Evolutionary conservation across 768 basidiomycete genomes (phyloP).

Genomic region (Tulasnella sp.): DNA sequence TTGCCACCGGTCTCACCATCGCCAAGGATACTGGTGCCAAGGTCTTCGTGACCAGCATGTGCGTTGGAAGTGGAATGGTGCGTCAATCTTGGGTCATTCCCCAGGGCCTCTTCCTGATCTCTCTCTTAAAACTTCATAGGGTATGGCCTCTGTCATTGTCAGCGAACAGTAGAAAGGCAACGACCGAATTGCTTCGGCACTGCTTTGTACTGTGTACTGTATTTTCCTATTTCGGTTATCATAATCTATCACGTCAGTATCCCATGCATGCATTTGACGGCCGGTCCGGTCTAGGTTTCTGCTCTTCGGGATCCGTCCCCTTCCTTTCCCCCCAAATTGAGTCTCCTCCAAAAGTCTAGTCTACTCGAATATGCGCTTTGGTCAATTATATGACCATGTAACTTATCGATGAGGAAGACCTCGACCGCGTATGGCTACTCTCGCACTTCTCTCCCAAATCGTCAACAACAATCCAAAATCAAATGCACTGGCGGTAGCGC

Average conservation of each 20-base stretch:
- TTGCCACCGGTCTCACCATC: conserved; percentile 68
- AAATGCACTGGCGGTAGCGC: no score
- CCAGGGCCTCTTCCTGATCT: not conserved
- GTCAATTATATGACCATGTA: no score
- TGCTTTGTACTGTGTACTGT: not conserved
- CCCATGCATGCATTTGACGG: no score
- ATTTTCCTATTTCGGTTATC: not conserved
- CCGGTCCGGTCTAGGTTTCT: no score
- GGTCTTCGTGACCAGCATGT: conserved; percentile 86
- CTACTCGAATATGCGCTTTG: no score
- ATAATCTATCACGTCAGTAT: not conserved
- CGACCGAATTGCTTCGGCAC: not conserved
- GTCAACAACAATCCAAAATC: no score
- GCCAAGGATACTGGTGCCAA: conserved; percentile 65
- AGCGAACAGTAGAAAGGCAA: conserved; percentile 50
- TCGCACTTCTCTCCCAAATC: no score
- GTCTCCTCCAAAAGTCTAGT: no score
- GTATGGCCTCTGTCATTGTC: conserved; percentile 80
- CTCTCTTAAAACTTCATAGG: conserved; percentile 22
- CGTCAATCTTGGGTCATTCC: not conserved
- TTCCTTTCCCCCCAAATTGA: no score
- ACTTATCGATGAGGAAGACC: no score
- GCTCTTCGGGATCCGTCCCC: no score
- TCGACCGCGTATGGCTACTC: no score
- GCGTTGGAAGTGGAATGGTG: conserved; percentile 73